Percentiles rank a stretch among this genome's conserved stretches.
Conservation (phyloP, 2,329 filamentous ascomycete genomes). For the Colletotrichum shisoi region DNA sequence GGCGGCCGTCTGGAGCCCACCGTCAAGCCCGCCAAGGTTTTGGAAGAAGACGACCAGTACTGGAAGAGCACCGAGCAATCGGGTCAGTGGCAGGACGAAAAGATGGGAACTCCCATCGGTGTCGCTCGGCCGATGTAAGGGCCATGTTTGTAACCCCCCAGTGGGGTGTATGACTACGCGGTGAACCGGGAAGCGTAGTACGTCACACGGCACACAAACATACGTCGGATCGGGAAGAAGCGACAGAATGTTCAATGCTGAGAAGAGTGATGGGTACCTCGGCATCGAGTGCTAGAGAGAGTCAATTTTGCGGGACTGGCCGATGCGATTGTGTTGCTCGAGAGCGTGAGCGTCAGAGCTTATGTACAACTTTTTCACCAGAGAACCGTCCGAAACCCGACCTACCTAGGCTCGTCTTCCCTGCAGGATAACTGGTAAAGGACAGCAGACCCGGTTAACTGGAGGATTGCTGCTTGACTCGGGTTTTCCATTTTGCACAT, state of each 20-base stretch:
- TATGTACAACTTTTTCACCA: not conserved
- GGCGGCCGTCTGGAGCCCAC: constrained; percentile 35
- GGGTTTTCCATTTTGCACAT: not conserved
- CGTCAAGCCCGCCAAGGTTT: constrained; percentile 25
- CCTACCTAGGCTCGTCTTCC: not conserved
- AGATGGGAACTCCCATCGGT: constrained; percentile 28
- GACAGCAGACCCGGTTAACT: not conserved
- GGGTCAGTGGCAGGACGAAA: constrained; percentile 38
- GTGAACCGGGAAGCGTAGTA: not conserved
- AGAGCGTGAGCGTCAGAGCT: not conserved
- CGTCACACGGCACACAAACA: not conserved
- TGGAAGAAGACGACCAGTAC: constrained; percentile 40
- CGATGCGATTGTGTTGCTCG: not conserved
- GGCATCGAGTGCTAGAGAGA: constrained; percentile 2
- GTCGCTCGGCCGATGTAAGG: constrained; percentile 26
- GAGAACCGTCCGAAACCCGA: not conserved
- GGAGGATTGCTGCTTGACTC: not conserved
- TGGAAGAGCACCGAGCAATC: constrained; percentile 35
- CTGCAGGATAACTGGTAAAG: not conserved
- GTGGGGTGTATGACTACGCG: not conserved
- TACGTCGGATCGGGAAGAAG: constrained; percentile 3
- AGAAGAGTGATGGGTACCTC: not conserved
- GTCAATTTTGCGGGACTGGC: not conserved
- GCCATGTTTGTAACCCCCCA: not conserved
- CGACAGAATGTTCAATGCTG: constrained; percentile 4